Base-by-base conservation (phyloP, 2,329 filamentous ascomycete genomes). In the Penicillium olsonii region DNA sequence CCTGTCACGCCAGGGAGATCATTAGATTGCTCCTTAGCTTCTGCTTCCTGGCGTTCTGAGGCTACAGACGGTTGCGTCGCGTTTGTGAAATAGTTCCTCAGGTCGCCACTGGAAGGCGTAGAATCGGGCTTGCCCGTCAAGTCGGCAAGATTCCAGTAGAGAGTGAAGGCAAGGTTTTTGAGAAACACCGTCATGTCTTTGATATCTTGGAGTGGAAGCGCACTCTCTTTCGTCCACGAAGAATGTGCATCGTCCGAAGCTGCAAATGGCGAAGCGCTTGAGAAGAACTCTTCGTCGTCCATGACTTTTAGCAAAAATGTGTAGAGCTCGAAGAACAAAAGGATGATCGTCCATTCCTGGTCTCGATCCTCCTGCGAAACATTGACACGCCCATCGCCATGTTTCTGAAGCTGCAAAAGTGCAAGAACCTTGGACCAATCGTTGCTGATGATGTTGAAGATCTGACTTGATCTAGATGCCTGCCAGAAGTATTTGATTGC, bases 231-330 rank as follows among this genome's bases (percentile, higher is more conserved):
- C 9, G 73, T 75, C 69, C 87, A 53, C 73, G 77, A 69, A 77
- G 79, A 55, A 80, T 78, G 45, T 75, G 78, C 43, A 77, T 80
- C 47, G 62, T 75, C 19, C 68, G 73, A 22, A 67, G 74, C 66
- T n/a, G 68, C 59, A 17, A 73, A 58, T 20, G 76, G 74, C 33
- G 69, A 73, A 53, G 81, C 73, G 47, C 79, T 78, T 48, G 84
- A 82, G 54, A 95, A 87, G 66, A 99, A 99, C 61, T 99, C 94
- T 58, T 97, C 92, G 56, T 99, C 94, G 60, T 99, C 94, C 67
- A 92, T 95, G 27, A 97, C 84, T 60, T 94, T 88, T 11, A 97
- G 76, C 2, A 96, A 84, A 66, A 97, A 97, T 2, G 88, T 90
- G 67, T 96, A 99, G 0, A 99, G 80, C 62, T 99, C 94, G 5